Conservation (phyloP, 2,329 filamentous ascomycete genomes). For the Monascus ruber region DNA sequence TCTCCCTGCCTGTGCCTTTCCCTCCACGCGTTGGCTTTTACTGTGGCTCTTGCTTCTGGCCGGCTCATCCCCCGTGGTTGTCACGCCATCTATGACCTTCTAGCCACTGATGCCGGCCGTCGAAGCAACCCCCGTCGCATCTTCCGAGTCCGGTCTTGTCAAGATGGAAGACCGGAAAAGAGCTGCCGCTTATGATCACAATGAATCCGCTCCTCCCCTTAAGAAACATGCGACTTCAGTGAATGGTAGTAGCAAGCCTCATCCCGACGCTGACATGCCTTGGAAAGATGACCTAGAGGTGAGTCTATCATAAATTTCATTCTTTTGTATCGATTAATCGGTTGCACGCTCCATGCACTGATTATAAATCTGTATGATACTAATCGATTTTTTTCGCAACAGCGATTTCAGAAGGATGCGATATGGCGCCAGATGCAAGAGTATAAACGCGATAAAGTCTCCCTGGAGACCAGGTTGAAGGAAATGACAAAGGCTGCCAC, state of each 20-base stretch:
- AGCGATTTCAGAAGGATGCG: conserved; percentile 91
- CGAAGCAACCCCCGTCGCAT: conserved; percentile 60
- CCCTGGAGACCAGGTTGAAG: conserved; percentile 67
- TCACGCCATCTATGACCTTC: conserved; percentile 26
- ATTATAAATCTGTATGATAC: conserved; percentile 28
- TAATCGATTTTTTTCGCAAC: conserved; percentile 17
- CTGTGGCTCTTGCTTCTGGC: conserved; percentile 16
- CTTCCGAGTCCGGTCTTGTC: conserved; percentile 64
- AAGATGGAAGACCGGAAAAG: conserved; percentile 99
- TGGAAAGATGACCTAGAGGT: conserved; percentile 63
- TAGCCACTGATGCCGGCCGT: conserved; percentile 77
- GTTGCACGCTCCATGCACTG: conserved; percentile 7
- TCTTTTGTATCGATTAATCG: not conserved
- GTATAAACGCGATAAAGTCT: conserved; percentile 81
- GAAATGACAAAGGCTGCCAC: conserved; percentile 66
- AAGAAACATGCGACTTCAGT: conserved; percentile 73
- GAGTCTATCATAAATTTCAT: conserved; percentile 34
- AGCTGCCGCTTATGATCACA: conserved; percentile 66
- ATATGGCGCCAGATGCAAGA: conserved; percentile 97
- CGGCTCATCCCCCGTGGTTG: conserved; percentile 25
- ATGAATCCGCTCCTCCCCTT: conserved; percentile 76
- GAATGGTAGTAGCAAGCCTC: conserved; percentile 59
- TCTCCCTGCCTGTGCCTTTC: conserved; percentile 12
- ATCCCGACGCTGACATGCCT: conserved; percentile 57
- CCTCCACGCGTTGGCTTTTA: conserved; percentile 13